These are phyloP conservation scores for Exophiala lecanii-corni DNA, from an alignment of 2,329 filamentous ascomycete species.

Conservation along the genomic window DNA sequence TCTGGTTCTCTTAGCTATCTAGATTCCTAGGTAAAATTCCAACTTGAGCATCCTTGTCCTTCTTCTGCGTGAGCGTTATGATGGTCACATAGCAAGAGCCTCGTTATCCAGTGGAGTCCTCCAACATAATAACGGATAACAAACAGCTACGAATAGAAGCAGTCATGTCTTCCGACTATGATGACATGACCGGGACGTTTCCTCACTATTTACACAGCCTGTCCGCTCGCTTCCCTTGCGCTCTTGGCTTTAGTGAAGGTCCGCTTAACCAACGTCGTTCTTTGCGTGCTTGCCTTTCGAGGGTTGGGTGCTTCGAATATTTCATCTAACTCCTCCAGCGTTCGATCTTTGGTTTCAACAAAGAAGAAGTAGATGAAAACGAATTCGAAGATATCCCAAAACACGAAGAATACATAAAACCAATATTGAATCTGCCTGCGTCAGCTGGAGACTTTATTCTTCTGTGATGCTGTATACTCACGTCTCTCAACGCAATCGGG, in stretches of 20 bases:
- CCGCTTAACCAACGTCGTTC: constrained; percentile 3
- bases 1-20: too few species aligned
- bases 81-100: too few species aligned
- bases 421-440: constrained; percentile 28
- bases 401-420: constrained; percentile 33
- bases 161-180: too few species aligned
- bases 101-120: too few species aligned
- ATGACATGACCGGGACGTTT: too few species aligned
- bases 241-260: neutral
- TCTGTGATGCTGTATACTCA: neutral
- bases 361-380: constrained; percentile 32
- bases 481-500: constrained; percentile 39
- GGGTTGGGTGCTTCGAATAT: constrained; percentile 40
- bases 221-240: neutral
- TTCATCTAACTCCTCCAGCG: constrained; percentile 31
- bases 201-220: too few species aligned
- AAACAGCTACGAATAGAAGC: too few species aligned
- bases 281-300: constrained; percentile 13
- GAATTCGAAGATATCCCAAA: constrained; percentile 29
- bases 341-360: constrained; percentile 32
- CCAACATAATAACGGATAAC: too few species aligned
- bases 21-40: too few species aligned
- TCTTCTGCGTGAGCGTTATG: too few species aligned
- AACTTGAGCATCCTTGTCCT: too few species aligned
- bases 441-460: neutral